These are phyloP conservation scores for Xenoacremonium recifei DNA, from an alignment of 2,329 filamentous ascomycete species.

Conservation along the genomic window DNA sequence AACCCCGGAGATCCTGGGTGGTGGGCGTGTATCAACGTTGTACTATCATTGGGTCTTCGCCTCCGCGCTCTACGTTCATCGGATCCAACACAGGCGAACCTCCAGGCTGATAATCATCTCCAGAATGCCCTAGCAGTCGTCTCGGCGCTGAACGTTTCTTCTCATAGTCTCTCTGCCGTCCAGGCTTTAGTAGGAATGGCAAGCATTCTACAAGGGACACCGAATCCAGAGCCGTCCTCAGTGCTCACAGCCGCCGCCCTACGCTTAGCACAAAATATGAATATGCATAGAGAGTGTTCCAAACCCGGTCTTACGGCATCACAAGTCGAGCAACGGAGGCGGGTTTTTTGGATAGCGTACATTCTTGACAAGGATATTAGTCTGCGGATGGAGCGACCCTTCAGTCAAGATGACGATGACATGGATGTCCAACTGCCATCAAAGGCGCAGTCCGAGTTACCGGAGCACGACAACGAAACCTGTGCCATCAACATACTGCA, in stretches of 20 bases:
- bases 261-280: constrained; percentile 20
- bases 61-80: constrained; percentile 19
- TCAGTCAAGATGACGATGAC: constrained; percentile 25
- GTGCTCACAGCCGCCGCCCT: constrained; percentile 20
- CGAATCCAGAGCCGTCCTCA: constrained; percentile 17
- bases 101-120: constrained; percentile 12
- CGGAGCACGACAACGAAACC: background rate
- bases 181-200: constrained; percentile 24
- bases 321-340: constrained; percentile 15
- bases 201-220: constrained; percentile 20
- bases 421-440: constrained; percentile 24
- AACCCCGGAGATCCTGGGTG: constrained; percentile 13
- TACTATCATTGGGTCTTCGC: constrained; percentile 17
- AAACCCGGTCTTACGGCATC: constrained; percentile 5
- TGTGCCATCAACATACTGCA: constrained; percentile 16
- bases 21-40: constrained; percentile 26
- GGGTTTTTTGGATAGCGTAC: constrained; percentile 25
- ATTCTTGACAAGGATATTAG: constrained; percentile 25
- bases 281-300: constrained; percentile 15
- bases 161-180: constrained; percentile 15
- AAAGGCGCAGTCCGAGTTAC: background rate
- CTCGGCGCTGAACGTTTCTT: constrained; percentile 15
- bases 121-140: constrained; percentile 21
- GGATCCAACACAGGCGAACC: constrained; percentile 13
- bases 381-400: constrained; percentile 20